phyloP scores from a whole-genome alignment of 2,329 filamentous ascomycete species.

The Diplodia intermedia region DNA sequence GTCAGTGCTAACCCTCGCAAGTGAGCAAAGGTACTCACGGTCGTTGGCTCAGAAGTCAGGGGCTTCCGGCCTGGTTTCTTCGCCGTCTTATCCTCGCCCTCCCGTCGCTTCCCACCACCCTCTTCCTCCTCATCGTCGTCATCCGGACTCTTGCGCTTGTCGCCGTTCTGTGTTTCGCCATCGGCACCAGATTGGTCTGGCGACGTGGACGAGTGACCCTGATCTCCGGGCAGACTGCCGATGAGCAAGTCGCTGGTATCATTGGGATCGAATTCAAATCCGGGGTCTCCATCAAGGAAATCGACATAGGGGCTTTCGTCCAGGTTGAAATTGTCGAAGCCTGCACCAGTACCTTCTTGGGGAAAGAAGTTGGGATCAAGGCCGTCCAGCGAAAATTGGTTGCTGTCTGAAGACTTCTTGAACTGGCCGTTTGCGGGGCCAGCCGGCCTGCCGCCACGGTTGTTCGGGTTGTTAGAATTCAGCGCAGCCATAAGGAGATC shows the following conservation, averaged over 20 bases:
- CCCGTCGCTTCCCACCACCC: conserved; percentile 75
- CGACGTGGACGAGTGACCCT: conserved; percentile 47
- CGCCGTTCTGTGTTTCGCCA: conserved; percentile 58
- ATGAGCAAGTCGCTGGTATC: conserved; percentile 70
- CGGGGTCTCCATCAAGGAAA: conserved; percentile 76
- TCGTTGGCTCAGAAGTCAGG: conserved; percentile 91
- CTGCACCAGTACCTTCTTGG: conserved; percentile 50
- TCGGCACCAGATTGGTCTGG: conserved; percentile 8
- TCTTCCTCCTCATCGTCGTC: conserved; percentile 69
- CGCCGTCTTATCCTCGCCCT: conserved; percentile 81
- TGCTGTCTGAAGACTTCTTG: conserved; percentile 36
- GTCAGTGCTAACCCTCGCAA: conserved; percentile 38
- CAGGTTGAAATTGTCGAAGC: conserved; percentile 57
- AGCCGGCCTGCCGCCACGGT: conserved; percentile 38
- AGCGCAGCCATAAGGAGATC: conserved; percentile 57
- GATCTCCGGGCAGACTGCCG: conserved; percentile 70
- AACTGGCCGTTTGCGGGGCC: conserved; percentile 39
- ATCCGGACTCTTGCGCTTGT: conserved; percentile 72
- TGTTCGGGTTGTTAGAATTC: conserved; percentile 52
- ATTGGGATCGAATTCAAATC: conserved; percentile 75
- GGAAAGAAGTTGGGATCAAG: conserved; percentile 49
- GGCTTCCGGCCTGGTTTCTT: conserved; percentile 98
- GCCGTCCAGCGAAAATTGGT: conserved; percentile 43
- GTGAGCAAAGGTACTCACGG: conserved; percentile 67
- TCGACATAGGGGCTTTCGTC: conserved; percentile 85